Conservation (phyloP, 345 rosid species). For the Linum lewisii region DNA sequence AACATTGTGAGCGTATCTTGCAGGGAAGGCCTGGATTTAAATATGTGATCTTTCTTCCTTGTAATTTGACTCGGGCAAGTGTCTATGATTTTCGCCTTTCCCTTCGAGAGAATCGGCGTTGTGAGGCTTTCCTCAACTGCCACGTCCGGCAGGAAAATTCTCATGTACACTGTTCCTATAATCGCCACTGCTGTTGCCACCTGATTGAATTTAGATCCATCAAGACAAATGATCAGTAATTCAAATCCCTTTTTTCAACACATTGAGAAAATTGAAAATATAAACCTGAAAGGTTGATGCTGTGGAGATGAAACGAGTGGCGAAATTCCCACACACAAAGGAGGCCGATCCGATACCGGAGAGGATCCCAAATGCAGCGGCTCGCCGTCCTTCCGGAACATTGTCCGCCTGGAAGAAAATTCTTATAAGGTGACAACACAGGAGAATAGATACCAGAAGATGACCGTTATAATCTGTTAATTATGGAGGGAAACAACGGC, state of each 20-base stretch:
- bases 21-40: slow-evolving; percentile 40
- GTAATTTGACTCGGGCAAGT: slow-evolving; percentile 19
- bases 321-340: slow-evolving; percentile 61
- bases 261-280: not conserved
- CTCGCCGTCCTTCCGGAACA: slow-evolving; percentile 49
- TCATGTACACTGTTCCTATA: slow-evolving; percentile 46
- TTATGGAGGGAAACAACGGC: slow-evolving; percentile 13
- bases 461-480: not conserved
- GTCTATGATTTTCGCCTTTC: slow-evolving; percentile 13
- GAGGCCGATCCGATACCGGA: slow-evolving; percentile 73
- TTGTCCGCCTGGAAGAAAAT: slow-evolving; percentile 54
- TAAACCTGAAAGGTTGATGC: slow-evolving; percentile 61
- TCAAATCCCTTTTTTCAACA: too few relatives aligned
- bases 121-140: slow-evolving; percentile 21
- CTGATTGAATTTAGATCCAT: slow-evolving; percentile 15
- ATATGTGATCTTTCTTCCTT: slow-evolving; percentile 16
- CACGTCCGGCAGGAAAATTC: slow-evolving; percentile 59
- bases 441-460: not conserved
- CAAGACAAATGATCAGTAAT: not conserved
- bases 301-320: slow-evolving; percentile 79
- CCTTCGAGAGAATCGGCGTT: slow-evolving; percentile 34
- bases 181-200: slow-evolving; percentile 46
- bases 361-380: slow-evolving; percentile 58
- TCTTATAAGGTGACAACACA: too few relatives aligned
- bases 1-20: slow-evolving; percentile 41